phyloP scores from a whole-genome alignment of 2,329 filamentous ascomycete species.

The Akanthomyces uredinophilus region DNA sequence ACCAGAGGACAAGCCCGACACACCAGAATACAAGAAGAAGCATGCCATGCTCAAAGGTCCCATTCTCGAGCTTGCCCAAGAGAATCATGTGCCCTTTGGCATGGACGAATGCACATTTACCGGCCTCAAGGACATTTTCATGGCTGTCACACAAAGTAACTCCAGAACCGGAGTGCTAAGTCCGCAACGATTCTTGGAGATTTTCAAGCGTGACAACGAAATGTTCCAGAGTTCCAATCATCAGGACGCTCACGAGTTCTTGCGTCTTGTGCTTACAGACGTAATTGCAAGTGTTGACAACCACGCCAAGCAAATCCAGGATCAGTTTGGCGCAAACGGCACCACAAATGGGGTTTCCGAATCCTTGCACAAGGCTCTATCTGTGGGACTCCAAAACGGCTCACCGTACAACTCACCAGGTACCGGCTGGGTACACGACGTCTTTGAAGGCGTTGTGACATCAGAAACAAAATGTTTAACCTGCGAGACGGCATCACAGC shows the following conservation, averaged over 20 bases:
- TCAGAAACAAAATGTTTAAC: slow-evolving; percentile 96
- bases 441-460: slow-evolving; percentile 90
- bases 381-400: slow-evolving; percentile 31
- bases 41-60: slow-evolving; percentile 84
- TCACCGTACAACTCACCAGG: slow-evolving; percentile 51
- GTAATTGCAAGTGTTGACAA: slow-evolving; percentile 90
- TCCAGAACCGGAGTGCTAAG: slow-evolving; percentile 86
- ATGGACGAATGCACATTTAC: slow-evolving; percentile 97
- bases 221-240: slow-evolving; percentile 98
- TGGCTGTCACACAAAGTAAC: slow-evolving; percentile 75
- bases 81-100: slow-evolving; percentile 74
- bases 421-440: slow-evolving; percentile 89
- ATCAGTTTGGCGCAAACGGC: slow-evolving; percentile 38
- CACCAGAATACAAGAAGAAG: slow-evolving; percentile 97
- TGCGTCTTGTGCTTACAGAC: slow-evolving; percentile 91
- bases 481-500: slow-evolving; percentile 90
- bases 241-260: slow-evolving; percentile 96
- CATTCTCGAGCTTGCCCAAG: slow-evolving; percentile 76
- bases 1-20: slow-evolving; percentile 89
- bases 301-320: slow-evolving; percentile 64
- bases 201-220: slow-evolving; percentile 90
- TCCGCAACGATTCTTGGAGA: slow-evolving; percentile 87
- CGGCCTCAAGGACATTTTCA: slow-evolving; percentile 91
- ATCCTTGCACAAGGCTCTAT: slow-evolving; percentile 41
- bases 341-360: slow-evolving; percentile 41